phyloP scores from a whole-genome alignment of 2,329 filamentous ascomycete genomes.

The Karstenula rhodostoma region DNA sequence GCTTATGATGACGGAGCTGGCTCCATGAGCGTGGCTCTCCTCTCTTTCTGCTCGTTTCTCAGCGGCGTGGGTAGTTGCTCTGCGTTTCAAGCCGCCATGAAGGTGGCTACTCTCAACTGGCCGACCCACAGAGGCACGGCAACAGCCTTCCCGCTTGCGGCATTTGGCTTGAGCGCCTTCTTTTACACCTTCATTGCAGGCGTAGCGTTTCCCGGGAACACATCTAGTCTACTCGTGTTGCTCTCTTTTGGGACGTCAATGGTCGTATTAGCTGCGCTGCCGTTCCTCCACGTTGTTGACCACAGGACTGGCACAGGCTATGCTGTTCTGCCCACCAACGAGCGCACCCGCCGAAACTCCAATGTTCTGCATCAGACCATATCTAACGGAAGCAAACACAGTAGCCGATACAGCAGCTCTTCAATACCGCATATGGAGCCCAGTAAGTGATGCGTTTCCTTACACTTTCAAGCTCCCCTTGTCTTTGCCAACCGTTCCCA shows the following conservation, averaged over 20 bases:
- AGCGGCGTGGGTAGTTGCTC: constrained; percentile 89
- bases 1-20: constrained; percentile 76
- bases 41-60: constrained; percentile 86
- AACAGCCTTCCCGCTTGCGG: constrained; percentile 90
- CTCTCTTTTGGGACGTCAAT: constrained; percentile 80
- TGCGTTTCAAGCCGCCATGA: constrained; percentile 89
- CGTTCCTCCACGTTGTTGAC: constrained; percentile 80
- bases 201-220: constrained; percentile 82
- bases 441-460: constrained; percentile 64
- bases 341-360: constrained; percentile 55
- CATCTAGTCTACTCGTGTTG: constrained; percentile 80
- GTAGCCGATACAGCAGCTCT: constrained; percentile 51
- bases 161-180: constrained; percentile 93
- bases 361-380: constrained; percentile 58
- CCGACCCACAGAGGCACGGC: constrained; percentile 90
- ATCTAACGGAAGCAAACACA: constrained; percentile 56
- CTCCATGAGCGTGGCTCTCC: constrained; percentile 61
- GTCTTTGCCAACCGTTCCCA: constrained; percentile 45
- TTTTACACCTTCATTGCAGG: constrained; percentile 88
- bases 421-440: constrained; percentile 60
- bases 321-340: constrained; percentile 62
- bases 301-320: constrained; percentile 68
- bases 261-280: constrained; percentile 78
- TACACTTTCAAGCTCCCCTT: constrained; percentile 25
- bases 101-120: constrained; percentile 88